Conservation (phyloP, 2,329 filamentous ascomycete genomes). For the Madurella mycetomatis region DNA sequence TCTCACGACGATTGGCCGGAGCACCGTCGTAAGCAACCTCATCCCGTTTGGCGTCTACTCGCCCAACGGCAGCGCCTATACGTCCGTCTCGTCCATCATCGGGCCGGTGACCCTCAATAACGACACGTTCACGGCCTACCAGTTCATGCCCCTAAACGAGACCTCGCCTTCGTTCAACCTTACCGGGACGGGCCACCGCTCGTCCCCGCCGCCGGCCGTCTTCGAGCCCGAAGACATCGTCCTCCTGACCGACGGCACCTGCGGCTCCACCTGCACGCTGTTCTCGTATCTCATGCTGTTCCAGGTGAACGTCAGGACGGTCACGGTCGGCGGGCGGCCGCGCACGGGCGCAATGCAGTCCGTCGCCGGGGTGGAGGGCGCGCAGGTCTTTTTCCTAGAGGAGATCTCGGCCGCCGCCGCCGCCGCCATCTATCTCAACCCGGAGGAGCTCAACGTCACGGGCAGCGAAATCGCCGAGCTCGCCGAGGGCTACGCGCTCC, state of each 20-base stretch:
- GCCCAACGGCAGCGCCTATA: slow-evolving; percentile 34
- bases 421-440: slow-evolving; percentile 27
- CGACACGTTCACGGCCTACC: slow-evolving; percentile 46
- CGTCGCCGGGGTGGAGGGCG: slow-evolving; percentile 46
- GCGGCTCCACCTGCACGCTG: slow-evolving; percentile 51
- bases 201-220: slow-evolving; percentile 40
- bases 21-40: slow-evolving; percentile 38
- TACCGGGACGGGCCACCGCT: slow-evolving; percentile 38
- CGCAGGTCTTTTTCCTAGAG: slow-evolving; percentile 33
- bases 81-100: slow-evolving; percentile 30
- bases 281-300: slow-evolving; percentile 51
- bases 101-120: slow-evolving; percentile 35
- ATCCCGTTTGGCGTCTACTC: slow-evolving; percentile 44
- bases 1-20: slow-evolving; percentile 27
- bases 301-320: slow-evolving; percentile 44
- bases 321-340: slow-evolving; percentile 44
- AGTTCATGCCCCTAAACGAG: slow-evolving; percentile 39
- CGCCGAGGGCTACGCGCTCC: slow-evolving; percentile 33
- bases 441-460: slow-evolving; percentile 1
- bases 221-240: slow-evolving; percentile 51
- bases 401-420: slow-evolving; percentile 29
- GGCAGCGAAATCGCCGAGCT: slow-evolving; percentile 29
- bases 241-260: slow-evolving; percentile 51
- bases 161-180: slow-evolving; percentile 36
- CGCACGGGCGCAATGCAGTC: slow-evolving; percentile 44